Evolutionary conservation across 257 asterid species (phyloP).

Genomic region (Cynanchum wilfordii): DNA sequence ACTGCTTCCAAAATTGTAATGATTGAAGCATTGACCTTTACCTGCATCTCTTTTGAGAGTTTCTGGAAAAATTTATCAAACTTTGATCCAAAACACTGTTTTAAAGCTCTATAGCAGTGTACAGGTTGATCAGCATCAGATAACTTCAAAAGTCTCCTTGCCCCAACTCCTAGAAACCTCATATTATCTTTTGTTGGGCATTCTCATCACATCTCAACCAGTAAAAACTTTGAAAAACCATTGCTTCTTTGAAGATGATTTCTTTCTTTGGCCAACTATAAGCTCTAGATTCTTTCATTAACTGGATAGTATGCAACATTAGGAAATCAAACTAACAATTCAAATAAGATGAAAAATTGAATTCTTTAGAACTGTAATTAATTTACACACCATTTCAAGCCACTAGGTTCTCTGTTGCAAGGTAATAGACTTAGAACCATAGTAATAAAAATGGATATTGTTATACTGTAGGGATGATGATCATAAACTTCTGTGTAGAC

Average conservation of each 20-base stretch:
- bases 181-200: slow-evolving; percentile 42
- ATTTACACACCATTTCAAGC: slow-evolving; percentile 38
- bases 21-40: slow-evolving; percentile 60
- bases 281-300: slow-evolving; percentile 77
- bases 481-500: slow-evolving; percentile 50
- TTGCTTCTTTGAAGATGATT: slow-evolving; percentile 77
- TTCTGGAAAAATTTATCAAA: slow-evolving; percentile 49
- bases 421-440: slow-evolving; percentile 22
- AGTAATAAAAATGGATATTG: slow-evolving; percentile 27
- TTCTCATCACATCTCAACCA: slow-evolving; percentile 62
- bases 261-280: slow-evolving; percentile 87
- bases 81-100: slow-evolving; percentile 60
- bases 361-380: slow-evolving; percentile 36
- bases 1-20: slow-evolving; percentile 32
- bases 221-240: slow-evolving; percentile 59
- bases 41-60: slow-evolving; percentile 69
- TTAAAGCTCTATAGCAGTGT: slow-evolving; percentile 60
- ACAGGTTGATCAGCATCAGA: slow-evolving; percentile 67
- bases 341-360: slow-evolving; percentile 21
- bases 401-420: slow-evolving; percentile 19
- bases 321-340: slow-evolving; percentile 43
- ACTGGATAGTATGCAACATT: slow-evolving; percentile 79
- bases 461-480: slow-evolving; percentile 43
- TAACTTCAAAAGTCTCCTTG: slow-evolving; percentile 52
- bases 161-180: slow-evolving; percentile 48